A percentile compares a stretch with the other conserved stretches of the same genome.
Evolutionary conservation across 805 yeast genomes (phyloP).

Genomic region (Candida nemodendra): DNA sequence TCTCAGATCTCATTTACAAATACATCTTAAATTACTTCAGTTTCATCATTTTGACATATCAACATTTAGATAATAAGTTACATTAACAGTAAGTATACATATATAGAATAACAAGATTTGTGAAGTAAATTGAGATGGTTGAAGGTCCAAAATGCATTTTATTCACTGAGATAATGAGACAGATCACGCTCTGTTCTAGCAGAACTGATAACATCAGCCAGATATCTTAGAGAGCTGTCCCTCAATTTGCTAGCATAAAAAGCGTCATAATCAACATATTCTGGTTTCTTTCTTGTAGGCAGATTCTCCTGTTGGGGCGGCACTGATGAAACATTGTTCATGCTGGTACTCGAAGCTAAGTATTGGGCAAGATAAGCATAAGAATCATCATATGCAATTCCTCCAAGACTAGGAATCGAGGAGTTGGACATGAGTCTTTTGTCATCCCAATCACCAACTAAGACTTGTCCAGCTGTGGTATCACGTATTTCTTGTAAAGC

Average conservation of each 20-base stretch:
- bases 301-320: conserved; percentile 1
- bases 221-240: conserved; percentile 37
- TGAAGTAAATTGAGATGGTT: too few relatives aligned
- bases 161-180: not conserved
- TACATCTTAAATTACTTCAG: too few relatives aligned
- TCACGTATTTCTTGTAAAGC: conserved; percentile 24
- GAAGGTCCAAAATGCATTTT: too few relatives aligned
- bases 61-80: too few relatives aligned
- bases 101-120: too few relatives aligned
- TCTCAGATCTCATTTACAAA: too few relatives aligned
- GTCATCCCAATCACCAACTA: conserved; percentile 15
- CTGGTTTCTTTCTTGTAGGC: conserved; percentile 4
- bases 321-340: not conserved
- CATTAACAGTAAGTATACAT: too few relatives aligned
- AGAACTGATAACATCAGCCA: conserved; percentile 33
- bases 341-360: conserved; percentile 25
- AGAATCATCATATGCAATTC: conserved; percentile 36
- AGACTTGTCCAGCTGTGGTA: conserved; percentile 21
- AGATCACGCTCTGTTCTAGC: conserved; percentile 22
- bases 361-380: conserved; percentile 43
- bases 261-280: conserved; percentile 24
- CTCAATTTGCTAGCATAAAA: conserved; percentile 22
- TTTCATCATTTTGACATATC: too few relatives aligned
- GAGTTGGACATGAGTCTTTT: conserved; percentile 12
- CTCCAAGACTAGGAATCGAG: conserved; percentile 15